phyloP scores from a whole-genome alignment of 2,329 filamentous ascomycete genomes.

The Ophiostoma novo-ulmi region DNA sequence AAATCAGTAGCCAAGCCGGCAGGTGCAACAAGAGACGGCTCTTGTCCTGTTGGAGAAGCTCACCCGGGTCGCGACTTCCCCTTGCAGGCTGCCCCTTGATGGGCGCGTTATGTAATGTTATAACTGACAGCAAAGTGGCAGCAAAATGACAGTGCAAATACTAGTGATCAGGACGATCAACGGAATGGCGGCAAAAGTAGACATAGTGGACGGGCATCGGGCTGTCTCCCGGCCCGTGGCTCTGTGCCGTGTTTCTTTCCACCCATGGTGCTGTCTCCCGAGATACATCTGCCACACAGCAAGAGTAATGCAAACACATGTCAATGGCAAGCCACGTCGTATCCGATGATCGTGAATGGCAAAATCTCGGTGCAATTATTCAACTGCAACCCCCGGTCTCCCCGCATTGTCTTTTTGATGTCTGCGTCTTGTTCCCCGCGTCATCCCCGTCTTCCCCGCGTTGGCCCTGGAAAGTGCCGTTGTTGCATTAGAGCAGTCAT shows the following conservation, averaged over 20 bases:
- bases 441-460: conserved; percentile 8
- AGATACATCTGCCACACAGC: background rate
- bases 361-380: background rate
- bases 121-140: background rate
- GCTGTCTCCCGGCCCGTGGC: background rate
- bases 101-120: background rate
- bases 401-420: background rate
- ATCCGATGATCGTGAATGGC: background rate
- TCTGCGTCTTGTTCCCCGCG: background rate
- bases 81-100: background rate
- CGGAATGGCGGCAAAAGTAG: background rate
- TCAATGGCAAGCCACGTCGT: background rate
- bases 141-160: background rate
- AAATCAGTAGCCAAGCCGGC: background rate
- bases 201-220: background rate
- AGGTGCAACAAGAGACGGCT: background rate
- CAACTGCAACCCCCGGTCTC: background rate
- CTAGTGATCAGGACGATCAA: background rate
- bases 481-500: background rate
- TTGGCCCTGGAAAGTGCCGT: background rate
- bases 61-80: background rate
- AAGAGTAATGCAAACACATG: background rate
- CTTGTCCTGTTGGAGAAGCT: background rate
- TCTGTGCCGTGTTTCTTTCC: background rate
- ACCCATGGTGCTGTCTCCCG: background rate